Percentiles rank a stretch among this genome's conserved stretches.
These are phyloP conservation scores for Talaromyces sp. DNA, from an alignment of 2,329 filamentous ascomycete species.

Conservation along the genomic window DNA sequence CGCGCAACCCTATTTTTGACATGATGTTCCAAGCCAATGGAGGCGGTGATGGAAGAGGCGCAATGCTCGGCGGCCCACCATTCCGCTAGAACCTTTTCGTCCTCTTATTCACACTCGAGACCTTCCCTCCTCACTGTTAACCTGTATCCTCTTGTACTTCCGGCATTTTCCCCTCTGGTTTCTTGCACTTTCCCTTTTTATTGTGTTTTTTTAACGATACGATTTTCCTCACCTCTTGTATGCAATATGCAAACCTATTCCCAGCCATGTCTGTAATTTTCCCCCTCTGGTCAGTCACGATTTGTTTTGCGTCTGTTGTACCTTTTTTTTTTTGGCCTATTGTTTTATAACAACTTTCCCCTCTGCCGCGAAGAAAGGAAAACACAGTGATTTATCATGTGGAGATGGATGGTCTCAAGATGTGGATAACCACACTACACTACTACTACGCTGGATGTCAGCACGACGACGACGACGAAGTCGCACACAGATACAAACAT, in stretches of 20 bases:
- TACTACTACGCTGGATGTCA: no score
- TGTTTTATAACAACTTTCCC: no score
- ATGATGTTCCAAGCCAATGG: constrained; percentile 38
- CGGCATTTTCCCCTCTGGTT: not conserved
- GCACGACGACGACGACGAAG: not conserved
- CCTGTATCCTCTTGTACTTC: not conserved
- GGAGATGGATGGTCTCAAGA: not conserved
- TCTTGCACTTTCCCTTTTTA: no score
- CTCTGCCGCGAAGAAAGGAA: not conserved
- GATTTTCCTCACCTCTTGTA: not conserved
- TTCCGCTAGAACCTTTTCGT: constrained; percentile 23
- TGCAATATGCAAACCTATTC: not conserved
- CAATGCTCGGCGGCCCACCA: constrained; percentile 28
- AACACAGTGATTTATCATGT: not conserved
- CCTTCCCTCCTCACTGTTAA: not conserved
- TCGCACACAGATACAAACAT: not conserved
- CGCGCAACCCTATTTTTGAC: constrained; percentile 35
- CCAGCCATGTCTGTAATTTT: not conserved
- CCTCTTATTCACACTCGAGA: not conserved
- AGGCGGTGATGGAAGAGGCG: constrained; percentile 26
- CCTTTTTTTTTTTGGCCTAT: not conserved
- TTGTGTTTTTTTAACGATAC: not conserved
- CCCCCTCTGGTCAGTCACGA: not conserved
- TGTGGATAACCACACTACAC: not conserved
- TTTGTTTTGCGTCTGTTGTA: not conserved